Base-by-base conservation (phyloP, 2,329 filamentous ascomycete genomes). In the Claviceps maximensis region DNA sequence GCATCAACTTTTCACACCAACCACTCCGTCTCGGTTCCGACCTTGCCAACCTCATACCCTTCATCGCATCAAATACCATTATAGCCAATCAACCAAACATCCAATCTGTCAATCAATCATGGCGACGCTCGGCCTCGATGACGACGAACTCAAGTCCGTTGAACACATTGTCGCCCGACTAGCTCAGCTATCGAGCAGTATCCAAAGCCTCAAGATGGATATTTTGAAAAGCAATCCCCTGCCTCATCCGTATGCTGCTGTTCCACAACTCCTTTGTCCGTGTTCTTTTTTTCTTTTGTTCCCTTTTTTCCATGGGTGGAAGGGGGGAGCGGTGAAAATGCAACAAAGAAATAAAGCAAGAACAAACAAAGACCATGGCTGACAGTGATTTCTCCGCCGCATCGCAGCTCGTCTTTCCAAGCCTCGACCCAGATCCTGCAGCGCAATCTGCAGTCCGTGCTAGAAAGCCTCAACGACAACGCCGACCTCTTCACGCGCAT, bases 351-450 rank as follows among this genome's bases (percentile, higher is more conserved):
- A 21, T 8, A 21, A 33, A 12, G 29, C 29, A 17, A 31, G 4
- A 4, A 2, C 21, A 27, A 29, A 19, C 7, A 31, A 47, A 29
- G 9, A 33, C 8, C 31, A 33, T 33, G 31, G 17, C 44, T 46
- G 13, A 46, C 44, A 15, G 12, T 19, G 13, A 10, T 50, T 49
- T n/a, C n/a, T 31, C 12, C 15, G 17, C 49, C 12, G 8, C 12
- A 42, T 3, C 27, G 6, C 58, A 89, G 86, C 62, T 76, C 80
- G 47, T 87, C 84, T 15, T 75, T 90, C 48, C 83, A 88, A 65
- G 79, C 80, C n/a, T 84, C 83, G 48, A 77, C 83, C 45, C 76
- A 78, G 57, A 87, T 89, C 64, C 78, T 89, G 51, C 82, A 84
- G 58, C 78, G 78, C 58, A 87, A 87, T 65, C 77, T 93, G 41